A percentile compares a stretch with the other conserved stretches of the same genome.
phyloP scores from a whole-genome alignment of 2,329 filamentous ascomycete species.

The Chalaropsis ovoidea region DNA sequence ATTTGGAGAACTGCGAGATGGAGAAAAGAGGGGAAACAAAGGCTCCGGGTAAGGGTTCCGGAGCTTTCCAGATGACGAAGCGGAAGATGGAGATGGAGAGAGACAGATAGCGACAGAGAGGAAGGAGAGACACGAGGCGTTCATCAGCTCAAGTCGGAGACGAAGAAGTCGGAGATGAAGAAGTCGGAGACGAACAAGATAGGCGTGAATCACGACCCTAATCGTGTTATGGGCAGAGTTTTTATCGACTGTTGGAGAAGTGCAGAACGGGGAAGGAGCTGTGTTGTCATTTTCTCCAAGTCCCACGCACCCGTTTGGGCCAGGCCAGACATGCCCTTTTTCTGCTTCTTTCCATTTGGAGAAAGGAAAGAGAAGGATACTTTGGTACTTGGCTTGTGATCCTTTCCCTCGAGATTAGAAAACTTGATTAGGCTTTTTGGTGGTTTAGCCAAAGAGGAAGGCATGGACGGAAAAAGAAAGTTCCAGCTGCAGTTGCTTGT shows the following conservation, averaged over 20 bases:
- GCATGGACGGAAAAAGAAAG: neutral
- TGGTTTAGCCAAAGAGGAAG: neutral
- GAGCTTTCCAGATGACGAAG: neutral
- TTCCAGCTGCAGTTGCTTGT: neutral
- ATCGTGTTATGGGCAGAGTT: too few relatives aligned
- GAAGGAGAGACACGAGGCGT: neutral
- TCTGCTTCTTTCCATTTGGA: neutral
- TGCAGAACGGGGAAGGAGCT: neutral
- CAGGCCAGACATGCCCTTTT: neutral
- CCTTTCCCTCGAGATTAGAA: too few relatives aligned
- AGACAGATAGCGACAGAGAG: neutral
- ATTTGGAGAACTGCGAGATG: neutral
- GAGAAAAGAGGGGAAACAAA: neutral
- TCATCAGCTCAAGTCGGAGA: neutral
- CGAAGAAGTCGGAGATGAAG: neutral
- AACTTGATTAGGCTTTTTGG: neutral
- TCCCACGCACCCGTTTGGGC: conserved; percentile 1
- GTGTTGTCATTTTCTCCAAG: conserved; percentile 6
- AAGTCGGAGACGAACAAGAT: neutral
- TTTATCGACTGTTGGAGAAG: too few relatives aligned
- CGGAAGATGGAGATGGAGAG: neutral
- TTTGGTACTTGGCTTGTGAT: conserved; percentile 13
- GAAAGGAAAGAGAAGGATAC: neutral
- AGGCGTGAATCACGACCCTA: too few relatives aligned
- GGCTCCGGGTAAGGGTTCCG: conserved; percentile 12